Percentiles rank a stretch among this genome's conserved stretches.
phyloP scores from a whole-genome alignment of 352 stramenopile species.

The Globisporangium lucens region DNA sequence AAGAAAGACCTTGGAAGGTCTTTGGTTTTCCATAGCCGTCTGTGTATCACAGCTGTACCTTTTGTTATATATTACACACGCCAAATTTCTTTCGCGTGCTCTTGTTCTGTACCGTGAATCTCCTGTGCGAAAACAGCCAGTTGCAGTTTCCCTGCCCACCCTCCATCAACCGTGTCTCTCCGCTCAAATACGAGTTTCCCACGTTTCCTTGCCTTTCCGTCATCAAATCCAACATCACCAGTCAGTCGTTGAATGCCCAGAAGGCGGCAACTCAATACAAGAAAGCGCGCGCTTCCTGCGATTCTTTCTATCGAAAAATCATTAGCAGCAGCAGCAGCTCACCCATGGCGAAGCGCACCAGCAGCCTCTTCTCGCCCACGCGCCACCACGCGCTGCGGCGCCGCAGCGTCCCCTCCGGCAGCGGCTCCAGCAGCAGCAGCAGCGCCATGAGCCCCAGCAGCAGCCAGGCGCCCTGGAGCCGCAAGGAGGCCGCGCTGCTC shows the following conservation, averaged over 20 bases:
- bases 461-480: conserved; percentile 6
- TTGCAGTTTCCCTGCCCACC: too few species aligned
- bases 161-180: too few species aligned
- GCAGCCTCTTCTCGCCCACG: conserved; percentile 12
- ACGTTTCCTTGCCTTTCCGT: too few species aligned
- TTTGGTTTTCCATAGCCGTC: too few species aligned
- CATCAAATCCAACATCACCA: neutral
- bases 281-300: neutral
- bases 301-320: neutral
- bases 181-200: too few species aligned
- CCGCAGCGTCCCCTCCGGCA: conserved; percentile 1
- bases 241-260: neutral
- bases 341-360: conserved; percentile 4
- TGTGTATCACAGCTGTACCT: too few species aligned
- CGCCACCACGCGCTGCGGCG: conserved; percentile 10
- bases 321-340: neutral
- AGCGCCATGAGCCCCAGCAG: conserved; percentile 7
- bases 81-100: too few species aligned
- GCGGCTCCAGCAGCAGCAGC: neutral
- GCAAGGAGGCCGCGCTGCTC: conserved; percentile 8
- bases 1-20: too few species aligned
- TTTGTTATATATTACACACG: too few species aligned
- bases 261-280: neutral
- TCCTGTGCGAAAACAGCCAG: too few species aligned
- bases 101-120: too few species aligned